These are phyloP conservation scores for Lasiosphaeria miniovina DNA, from an alignment of 495 filamentous ascomycete species.

Conservation along the genomic window DNA sequence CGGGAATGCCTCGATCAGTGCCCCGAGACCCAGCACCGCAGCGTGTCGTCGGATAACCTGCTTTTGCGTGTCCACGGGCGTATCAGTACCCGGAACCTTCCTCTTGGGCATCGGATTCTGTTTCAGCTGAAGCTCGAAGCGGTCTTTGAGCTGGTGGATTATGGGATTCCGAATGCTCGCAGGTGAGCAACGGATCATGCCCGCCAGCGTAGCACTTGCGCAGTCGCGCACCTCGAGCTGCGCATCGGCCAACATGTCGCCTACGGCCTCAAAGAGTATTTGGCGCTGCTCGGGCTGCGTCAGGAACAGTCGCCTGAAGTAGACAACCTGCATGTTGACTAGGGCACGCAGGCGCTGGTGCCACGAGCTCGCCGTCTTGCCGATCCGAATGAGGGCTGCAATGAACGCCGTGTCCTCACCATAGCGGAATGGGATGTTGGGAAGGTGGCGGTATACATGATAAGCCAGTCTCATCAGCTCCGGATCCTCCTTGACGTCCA, in stretches of 20 bases:
- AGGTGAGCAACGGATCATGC: constrained; percentile 99
- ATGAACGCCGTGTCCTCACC: constrained; percentile 85
- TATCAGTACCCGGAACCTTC: constrained; percentile 62
- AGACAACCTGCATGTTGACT: constrained; percentile 99
- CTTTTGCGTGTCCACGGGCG: constrained; percentile 72
- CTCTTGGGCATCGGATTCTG: constrained; percentile 86
- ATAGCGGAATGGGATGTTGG: constrained; percentile 88
- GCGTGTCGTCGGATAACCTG: constrained; percentile 82
- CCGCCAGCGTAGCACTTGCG: constrained; percentile 84
- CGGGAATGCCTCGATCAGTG: constrained; percentile 93
- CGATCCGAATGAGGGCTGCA: constrained; percentile 80
- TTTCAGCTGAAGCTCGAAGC: constrained; percentile 72
- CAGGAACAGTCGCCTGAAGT: constrained; percentile 96
- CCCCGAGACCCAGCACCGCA: constrained; percentile 87
- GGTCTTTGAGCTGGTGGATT: constrained; percentile 68
- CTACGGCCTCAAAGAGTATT: constrained; percentile 81
- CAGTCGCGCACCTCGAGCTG: constrained; percentile 96
- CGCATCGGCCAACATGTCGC: constrained; percentile 85
- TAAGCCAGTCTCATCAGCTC: constrained; percentile 94
- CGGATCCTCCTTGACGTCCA: constrained; percentile 98
- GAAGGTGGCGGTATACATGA: constrained; percentile 93
- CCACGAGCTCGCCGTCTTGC: constrained; percentile 83
- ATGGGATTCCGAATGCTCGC: constrained; percentile 70
- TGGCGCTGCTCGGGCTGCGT: constrained; percentile 72
- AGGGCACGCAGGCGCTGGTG: constrained; percentile 95